A percentile compares a stretch with the other conserved stretches of the same genome.
Conservation (phyloP, 2,329 filamentous ascomycete genomes). For the Colletotrichum falcatum region DNA sequence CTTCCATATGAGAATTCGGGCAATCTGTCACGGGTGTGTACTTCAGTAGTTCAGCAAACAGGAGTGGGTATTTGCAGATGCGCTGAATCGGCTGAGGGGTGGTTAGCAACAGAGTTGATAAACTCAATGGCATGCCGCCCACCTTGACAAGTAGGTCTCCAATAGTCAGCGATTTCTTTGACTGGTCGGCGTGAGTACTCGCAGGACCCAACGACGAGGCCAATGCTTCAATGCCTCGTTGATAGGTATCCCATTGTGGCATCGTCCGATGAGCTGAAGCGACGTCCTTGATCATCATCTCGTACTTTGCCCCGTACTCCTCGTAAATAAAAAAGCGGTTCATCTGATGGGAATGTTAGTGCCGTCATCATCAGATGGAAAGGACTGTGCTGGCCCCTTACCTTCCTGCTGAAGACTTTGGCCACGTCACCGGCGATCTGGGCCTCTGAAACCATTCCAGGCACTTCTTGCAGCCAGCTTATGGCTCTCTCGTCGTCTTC, state of each 20-base stretch:
- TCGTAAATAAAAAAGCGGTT: conserved; percentile 87
- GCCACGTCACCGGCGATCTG: conserved; percentile 71
- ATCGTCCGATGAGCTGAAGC: conserved; percentile 75
- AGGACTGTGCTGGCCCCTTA: conserved; percentile 46
- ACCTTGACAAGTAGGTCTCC: conserved; percentile 93
- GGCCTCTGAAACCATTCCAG: conserved; percentile 68
- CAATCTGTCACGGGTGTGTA: conserved; percentile 88
- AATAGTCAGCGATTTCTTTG: conserved; percentile 83
- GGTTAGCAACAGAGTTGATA: conserved; percentile 28
- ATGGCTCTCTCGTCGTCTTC: conserved; percentile 52
- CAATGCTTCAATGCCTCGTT: conserved; percentile 86
- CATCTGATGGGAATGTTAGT: conserved; percentile 66
- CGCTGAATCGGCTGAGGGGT: conserved; percentile 83
- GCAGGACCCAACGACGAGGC: conserved; percentile 79
- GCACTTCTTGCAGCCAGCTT: conserved; percentile 59
- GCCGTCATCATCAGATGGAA: conserved; percentile 2
- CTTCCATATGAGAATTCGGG: conserved; percentile 82
- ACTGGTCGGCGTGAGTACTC: conserved; percentile 71
- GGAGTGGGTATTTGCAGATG: conserved; percentile 88
- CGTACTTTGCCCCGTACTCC: conserved; percentile 91
- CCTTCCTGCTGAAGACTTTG: conserved; percentile 70
- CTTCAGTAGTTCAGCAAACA: conserved; percentile 86
- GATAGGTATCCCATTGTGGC: conserved; percentile 82
- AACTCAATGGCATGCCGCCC: conserved; percentile 36
- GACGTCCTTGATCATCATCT: conserved; percentile 84